These are phyloP conservation scores for Fusarium scirpi DNA, from an alignment of 2,329 filamentous ascomycete genomes.

Conservation along the genomic window DNA sequence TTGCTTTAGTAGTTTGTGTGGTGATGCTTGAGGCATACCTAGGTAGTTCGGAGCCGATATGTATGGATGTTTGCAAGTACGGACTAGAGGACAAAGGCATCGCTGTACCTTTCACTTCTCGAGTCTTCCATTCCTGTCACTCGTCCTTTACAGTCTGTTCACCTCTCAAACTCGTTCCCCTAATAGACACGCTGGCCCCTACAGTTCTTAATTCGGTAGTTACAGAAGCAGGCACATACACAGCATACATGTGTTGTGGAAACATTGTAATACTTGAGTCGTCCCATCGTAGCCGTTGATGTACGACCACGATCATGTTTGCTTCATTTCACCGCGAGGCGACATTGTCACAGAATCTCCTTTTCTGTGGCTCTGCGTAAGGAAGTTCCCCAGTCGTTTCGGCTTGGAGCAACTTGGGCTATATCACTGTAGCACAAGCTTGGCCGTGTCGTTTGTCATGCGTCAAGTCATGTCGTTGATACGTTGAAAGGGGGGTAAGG, in stretches of 20 bases:
- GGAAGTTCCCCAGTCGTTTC: constrained; percentile 34
- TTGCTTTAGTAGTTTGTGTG: neutral
- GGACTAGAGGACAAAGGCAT: neutral
- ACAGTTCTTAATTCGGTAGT: neutral
- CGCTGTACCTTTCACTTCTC: neutral
- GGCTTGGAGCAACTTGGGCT: constrained; percentile 25
- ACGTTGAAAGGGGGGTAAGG: neutral
- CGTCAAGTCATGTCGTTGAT: constrained; percentile 33
- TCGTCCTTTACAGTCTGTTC: neutral
- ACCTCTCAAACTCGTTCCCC: neutral
- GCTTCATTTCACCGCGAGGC: constrained; percentile 43
- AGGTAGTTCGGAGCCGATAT: neutral
- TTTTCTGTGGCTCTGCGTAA: constrained; percentile 29
- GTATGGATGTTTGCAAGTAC: neutral
- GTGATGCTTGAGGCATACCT: neutral
- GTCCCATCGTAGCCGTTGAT: constrained; percentile 43
- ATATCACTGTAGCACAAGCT: constrained; percentile 38
- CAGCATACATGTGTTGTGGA: constrained; percentile 30
- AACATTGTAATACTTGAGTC: constrained; percentile 37
- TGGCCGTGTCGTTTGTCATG: constrained; percentile 31
- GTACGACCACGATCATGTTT: constrained; percentile 45
- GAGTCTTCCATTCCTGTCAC: constrained; percentile 1
- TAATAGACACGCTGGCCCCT: neutral
- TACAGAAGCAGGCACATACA: constrained; percentile 9
- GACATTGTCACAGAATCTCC: constrained; percentile 24